Conservation (phyloP, 208 protist species). For the Entamoeba moshkovskii region DNA sequence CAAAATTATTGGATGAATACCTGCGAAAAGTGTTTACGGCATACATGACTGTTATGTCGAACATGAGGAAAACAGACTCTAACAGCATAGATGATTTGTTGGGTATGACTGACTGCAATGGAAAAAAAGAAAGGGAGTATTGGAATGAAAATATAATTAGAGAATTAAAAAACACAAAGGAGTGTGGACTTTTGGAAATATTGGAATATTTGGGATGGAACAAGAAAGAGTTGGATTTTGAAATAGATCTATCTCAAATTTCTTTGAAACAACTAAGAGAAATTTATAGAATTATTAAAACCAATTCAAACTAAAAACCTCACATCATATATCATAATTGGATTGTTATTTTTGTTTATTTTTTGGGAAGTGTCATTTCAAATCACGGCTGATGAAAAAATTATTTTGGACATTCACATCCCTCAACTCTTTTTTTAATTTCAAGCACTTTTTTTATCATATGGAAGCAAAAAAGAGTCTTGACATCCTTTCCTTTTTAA, state of each 20-base stretch:
- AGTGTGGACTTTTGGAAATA: background rate
- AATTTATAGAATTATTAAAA: background rate
- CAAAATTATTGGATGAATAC: background rate
- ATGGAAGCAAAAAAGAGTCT: too few relatives aligned
- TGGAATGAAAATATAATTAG: background rate
- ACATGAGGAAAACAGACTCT: background rate
- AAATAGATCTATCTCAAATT: background rate
- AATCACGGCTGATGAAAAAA: too few relatives aligned
- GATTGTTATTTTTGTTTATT: too few relatives aligned
- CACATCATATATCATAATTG: background rate
- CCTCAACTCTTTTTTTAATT: too few relatives aligned
- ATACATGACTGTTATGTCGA: background rate
- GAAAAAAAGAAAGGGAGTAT: background rate
- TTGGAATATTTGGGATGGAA: background rate
- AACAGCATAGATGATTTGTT: background rate
- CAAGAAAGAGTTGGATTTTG: background rate
- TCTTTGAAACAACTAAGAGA: background rate
- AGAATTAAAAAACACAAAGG: background rate
- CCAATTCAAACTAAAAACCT: background rate
- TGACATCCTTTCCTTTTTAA: too few relatives aligned
- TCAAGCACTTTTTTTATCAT: too few relatives aligned
- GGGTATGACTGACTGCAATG: background rate
- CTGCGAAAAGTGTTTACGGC: background rate
- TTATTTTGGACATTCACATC: too few relatives aligned
- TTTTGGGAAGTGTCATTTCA: too few relatives aligned